Percentiles rank a stretch among this genome's conserved stretches.
Conservation (phyloP, 371 early-diverging fungal species). For the Mortierella sp. region DNA sequence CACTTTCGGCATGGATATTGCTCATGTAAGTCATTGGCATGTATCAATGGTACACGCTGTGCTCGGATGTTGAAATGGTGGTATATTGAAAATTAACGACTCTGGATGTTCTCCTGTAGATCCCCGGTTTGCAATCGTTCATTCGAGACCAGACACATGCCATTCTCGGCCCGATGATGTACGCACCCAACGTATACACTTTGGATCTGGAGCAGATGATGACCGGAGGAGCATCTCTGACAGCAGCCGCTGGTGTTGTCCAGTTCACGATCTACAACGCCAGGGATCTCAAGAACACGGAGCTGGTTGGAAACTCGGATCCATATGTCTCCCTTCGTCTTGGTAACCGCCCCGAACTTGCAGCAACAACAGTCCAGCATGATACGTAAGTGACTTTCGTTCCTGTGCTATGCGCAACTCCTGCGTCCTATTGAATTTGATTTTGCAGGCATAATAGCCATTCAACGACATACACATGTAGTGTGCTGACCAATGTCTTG, state of each 20-base stretch:
- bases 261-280: constrained; percentile 83
- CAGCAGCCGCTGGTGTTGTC: constrained; percentile 85
- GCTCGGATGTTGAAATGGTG: no score
- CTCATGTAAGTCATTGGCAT: constrained; percentile 60
- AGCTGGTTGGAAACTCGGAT: constrained; percentile 84
- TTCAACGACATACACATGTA: no score
- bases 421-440: no score
- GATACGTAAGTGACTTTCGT: constrained; percentile 53
- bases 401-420: background rate
- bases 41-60: no score
- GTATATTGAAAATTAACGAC: background rate
- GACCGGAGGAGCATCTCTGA: constrained; percentile 67
- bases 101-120: no score
- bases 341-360: constrained; percentile 77
- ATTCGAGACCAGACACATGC: constrained; percentile 84
- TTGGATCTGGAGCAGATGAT: constrained; percentile 88
- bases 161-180: constrained; percentile 84
- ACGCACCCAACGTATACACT: constrained; percentile 85
- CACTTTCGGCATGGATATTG: constrained; percentile 86
- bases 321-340: constrained; percentile 83
- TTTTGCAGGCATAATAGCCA: no score
- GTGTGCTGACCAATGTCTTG: no score
- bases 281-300: constrained; percentile 78
- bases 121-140: constrained; percentile 85
- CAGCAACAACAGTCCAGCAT: constrained; percentile 64